Conservation (phyloP, 257 asterid species). For the Nicotiana sylvestris region DNA sequence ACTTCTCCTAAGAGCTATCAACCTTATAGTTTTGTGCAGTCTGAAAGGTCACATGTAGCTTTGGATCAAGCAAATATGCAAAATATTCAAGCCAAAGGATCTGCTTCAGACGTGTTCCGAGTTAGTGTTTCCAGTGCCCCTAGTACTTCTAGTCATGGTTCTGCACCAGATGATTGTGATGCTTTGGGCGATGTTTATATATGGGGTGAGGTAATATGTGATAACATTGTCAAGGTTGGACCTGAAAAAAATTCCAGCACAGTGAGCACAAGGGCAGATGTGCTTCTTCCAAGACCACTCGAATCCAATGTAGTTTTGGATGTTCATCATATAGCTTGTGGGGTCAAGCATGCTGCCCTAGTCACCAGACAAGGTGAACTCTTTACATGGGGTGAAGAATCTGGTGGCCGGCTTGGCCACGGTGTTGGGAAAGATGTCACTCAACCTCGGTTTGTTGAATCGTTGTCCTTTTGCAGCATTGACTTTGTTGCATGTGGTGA, state of each 20-base stretch:
- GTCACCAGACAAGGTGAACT: constrained; percentile 90
- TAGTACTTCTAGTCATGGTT: constrained; percentile 95
- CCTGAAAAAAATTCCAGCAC: constrained; percentile 68
- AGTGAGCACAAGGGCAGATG: constrained; percentile 59
- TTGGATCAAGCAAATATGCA: constrained; percentile 77
- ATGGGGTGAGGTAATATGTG: constrained; percentile 94
- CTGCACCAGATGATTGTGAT: constrained; percentile 90
- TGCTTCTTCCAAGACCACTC: constrained; percentile 75
- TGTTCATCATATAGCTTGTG: constrained; percentile 84
- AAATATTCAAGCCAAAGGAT: constrained; percentile 78
- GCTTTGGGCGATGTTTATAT: constrained; percentile 85
- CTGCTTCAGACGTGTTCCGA: constrained; percentile 79
- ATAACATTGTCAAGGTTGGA: constrained; percentile 62
- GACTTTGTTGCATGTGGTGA: constrained; percentile 92
- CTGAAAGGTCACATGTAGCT: constrained; percentile 73
- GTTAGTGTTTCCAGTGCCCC: constrained; percentile 96
- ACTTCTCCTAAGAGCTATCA: constrained; percentile 58
- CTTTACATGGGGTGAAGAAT: constrained; percentile 96
- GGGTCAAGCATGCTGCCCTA: constrained; percentile 78
- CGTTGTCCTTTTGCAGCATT: constrained; percentile 51
- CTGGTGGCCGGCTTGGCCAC: constrained; percentile 97
- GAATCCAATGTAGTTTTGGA: constrained; percentile 78
- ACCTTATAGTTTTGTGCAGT: constrained; percentile 38
- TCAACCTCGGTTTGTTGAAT: constrained; percentile 70
- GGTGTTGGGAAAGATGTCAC: constrained; percentile 68